These are phyloP conservation scores for Penicillium goetzii DNA, from an alignment of 495 filamentous ascomycete genomes.

Conservation along the genomic window DNA sequence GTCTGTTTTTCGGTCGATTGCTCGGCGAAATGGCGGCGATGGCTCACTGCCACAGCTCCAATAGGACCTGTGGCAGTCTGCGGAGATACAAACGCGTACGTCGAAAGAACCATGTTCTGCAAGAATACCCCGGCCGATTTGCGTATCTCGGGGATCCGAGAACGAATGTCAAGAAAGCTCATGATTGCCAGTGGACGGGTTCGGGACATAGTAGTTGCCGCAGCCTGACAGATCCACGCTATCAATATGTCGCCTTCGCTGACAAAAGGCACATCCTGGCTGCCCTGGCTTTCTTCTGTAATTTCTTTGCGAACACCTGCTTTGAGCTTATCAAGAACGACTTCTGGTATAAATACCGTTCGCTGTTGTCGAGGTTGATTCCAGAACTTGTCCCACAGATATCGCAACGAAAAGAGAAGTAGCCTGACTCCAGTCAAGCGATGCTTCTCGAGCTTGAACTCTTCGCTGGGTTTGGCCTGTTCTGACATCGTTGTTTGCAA, in stretches of 20 bases:
- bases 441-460: slow-evolving; percentile 10
- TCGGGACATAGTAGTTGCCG: slow-evolving; percentile 14
- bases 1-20: slow-evolving; percentile 22
- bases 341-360: slow-evolving; percentile 16
- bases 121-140: slow-evolving; percentile 20
- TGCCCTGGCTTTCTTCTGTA: neutral
- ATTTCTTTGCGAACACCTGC: slow-evolving; percentile 6
- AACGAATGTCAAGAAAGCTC: slow-evolving; percentile 19
- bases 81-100: slow-evolving; percentile 22
- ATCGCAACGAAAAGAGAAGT: slow-evolving; percentile 17
- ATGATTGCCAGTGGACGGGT: slow-evolving; percentile 20
- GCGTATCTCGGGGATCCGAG: slow-evolving; percentile 17
- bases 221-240: slow-evolving; percentile 18
- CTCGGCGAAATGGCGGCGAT: slow-evolving; percentile 19
- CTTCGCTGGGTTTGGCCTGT: neutral
- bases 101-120: slow-evolving; percentile 27
- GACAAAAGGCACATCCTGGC: slow-evolving; percentile 11
- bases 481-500: slow-evolving; percentile 6
- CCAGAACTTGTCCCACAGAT: slow-evolving; percentile 21
- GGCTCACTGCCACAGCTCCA: slow-evolving; percentile 20
- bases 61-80: slow-evolving; percentile 8
- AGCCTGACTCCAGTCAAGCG: slow-evolving; percentile 12
- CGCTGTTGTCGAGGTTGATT: slow-evolving; percentile 12
- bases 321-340: slow-evolving; percentile 9
- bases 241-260: slow-evolving; percentile 26